phyloP scores from a whole-genome alignment of 2,329 filamentous ascomycete species.

The Ramichloridium luteum region DNA sequence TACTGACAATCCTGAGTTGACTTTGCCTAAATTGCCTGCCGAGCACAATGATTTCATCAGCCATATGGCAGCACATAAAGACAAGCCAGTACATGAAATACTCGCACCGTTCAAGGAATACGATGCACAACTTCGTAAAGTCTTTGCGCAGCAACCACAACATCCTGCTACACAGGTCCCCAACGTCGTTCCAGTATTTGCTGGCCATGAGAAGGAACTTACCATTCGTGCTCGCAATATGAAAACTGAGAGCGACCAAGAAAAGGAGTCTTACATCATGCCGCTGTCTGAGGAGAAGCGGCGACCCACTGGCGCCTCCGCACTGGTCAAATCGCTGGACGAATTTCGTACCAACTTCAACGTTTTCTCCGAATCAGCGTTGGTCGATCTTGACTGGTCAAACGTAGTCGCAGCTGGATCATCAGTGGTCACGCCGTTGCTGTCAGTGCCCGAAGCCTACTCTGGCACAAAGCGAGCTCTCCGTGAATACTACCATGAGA shows the following conservation, averaged over 20 bases:
- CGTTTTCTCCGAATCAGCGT: slow-evolving; percentile 66
- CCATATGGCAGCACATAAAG: slow-evolving; percentile 45
- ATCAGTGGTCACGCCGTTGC: slow-evolving; percentile 64
- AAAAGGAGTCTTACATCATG: slow-evolving; percentile 59
- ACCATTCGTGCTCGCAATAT: slow-evolving; percentile 51
- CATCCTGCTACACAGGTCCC: slow-evolving; percentile 47
- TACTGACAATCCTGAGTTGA: slow-evolving; percentile 8
- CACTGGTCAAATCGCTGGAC: slow-evolving; percentile 53
- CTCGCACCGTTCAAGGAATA: slow-evolving; percentile 55
- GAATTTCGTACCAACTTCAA: slow-evolving; percentile 71
- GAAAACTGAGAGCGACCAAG: slow-evolving; percentile 44
- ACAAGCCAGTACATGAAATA: slow-evolving; percentile 44
- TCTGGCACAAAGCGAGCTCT: slow-evolving; percentile 29
- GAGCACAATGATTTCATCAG: slow-evolving; percentile 32
- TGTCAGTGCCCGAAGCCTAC: slow-evolving; percentile 48
- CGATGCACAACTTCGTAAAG: slow-evolving; percentile 52
- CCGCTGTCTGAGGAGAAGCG: slow-evolving; percentile 49
- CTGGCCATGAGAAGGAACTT: slow-evolving; percentile 40
- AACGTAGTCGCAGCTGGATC: slow-evolving; percentile 75
- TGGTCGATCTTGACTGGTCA: slow-evolving; percentile 66
- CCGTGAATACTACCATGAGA: slow-evolving; percentile 61
- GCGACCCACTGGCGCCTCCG: slow-evolving; percentile 49
- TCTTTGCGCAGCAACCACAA: slow-evolving; percentile 56
- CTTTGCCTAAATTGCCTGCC: slow-evolving; percentile 27
- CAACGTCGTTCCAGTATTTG: slow-evolving; percentile 57